Conservation (phyloP, 306 rosid species). For the Crataegus laevigata region DNA sequence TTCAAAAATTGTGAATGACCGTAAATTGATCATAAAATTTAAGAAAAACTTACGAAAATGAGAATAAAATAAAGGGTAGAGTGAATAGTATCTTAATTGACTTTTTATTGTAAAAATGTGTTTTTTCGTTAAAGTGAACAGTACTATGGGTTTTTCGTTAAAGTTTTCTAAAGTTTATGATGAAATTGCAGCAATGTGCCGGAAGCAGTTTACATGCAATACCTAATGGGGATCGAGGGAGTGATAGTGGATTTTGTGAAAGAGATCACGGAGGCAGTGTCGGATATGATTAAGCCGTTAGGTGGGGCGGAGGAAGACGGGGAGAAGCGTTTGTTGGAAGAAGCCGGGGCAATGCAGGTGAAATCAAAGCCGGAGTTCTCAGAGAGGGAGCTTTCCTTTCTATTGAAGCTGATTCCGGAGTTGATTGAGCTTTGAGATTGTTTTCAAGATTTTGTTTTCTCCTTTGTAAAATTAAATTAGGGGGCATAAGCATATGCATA, state of each 20-base stretch:
- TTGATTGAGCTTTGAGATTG: conserved; percentile 37
- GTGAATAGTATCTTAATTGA: too few species aligned
- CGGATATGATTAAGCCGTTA: conserved; percentile 42
- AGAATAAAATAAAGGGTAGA: too few species aligned
- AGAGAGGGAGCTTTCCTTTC: conserved; percentile 65
- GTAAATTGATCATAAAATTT: background rate
- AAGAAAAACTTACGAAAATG: too few species aligned
- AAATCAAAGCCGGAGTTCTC: conserved; percentile 67
- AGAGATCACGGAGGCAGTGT: conserved; percentile 69
- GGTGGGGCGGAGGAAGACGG: conserved; percentile 23
- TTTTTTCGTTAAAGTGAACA: too few species aligned
- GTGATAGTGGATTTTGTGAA: conserved; percentile 78
- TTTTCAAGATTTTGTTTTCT: background rate
- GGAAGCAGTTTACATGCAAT: conserved; percentile 85
- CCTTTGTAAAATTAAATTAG: background rate
- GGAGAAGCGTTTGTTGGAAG: conserved; percentile 31
- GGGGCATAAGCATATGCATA: too few species aligned
- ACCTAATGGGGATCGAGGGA: conserved; percentile 87
- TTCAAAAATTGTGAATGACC: background rate
- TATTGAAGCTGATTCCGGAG: conserved; percentile 73
- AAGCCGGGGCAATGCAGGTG: conserved; percentile 17
- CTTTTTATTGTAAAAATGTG: too few species aligned
- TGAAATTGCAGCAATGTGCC: conserved; percentile 60
- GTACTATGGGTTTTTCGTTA: too few species aligned
- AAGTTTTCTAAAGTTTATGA: background rate